Conservation (phyloP, 192 early-diverging fungal species). For the Coemansia sp. region DNA sequence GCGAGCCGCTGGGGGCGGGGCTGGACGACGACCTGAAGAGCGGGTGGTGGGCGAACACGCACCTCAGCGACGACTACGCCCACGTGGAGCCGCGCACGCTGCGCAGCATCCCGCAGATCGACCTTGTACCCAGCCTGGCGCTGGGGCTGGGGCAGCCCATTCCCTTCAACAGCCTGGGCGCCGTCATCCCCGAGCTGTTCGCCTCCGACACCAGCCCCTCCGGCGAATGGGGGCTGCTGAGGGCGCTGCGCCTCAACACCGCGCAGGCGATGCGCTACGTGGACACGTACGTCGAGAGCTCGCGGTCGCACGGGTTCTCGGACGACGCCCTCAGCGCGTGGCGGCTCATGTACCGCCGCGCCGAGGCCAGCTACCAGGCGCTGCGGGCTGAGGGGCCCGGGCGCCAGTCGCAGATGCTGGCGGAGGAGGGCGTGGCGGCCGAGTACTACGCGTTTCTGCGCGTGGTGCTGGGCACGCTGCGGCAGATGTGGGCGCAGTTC, state of each 20-base stretch:
- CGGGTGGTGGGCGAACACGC: constrained; percentile 40
- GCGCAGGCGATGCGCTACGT: constrained; percentile 59
- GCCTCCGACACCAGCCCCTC: constrained; percentile 18
- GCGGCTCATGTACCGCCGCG: constrained; percentile 27
- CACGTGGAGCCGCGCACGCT: constrained; percentile 24
- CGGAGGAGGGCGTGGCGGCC: constrained; percentile 38
- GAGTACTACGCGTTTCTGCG: constrained; percentile 59
- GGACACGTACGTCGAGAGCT: constrained; percentile 30
- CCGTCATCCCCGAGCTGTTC: constrained; percentile 85
- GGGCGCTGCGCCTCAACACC: constrained; percentile 63
- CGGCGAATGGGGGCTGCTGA: constrained; percentile 48
- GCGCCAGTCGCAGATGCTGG: neutral
- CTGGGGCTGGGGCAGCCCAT: constrained; percentile 82
- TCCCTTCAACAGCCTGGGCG: constrained; percentile 92
- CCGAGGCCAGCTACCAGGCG: constrained; percentile 36
- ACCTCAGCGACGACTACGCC: constrained; percentile 34
- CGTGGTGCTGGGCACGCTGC: constrained; percentile 65
- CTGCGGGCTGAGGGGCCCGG: neutral
- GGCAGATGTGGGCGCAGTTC: constrained; percentile 92
- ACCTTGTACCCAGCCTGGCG: constrained; percentile 85
- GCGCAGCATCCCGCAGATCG: constrained; percentile 84
- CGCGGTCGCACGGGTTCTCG: constrained; percentile 45
- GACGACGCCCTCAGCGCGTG: constrained; percentile 32
- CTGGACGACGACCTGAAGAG: constrained; percentile 53
- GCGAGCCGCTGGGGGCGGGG: constrained; percentile 26